Percentiles rank a stretch among this genome's conserved stretches.
Conservation (phyloP, 2,329 filamentous ascomycete genomes). For the Colletotrichum sp. region DNA sequence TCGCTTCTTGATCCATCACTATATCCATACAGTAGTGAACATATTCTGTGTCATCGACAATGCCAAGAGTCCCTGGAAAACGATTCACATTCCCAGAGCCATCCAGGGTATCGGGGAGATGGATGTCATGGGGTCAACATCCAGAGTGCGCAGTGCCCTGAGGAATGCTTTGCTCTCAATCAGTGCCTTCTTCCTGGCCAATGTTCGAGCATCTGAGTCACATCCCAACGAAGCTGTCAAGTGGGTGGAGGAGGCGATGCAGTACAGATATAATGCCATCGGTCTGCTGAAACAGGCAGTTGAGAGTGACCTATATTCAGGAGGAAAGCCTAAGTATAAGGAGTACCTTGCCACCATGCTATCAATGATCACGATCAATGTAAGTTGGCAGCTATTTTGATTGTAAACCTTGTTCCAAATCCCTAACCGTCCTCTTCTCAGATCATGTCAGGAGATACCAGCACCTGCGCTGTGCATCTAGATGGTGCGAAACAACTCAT, state of each 20-base stretch:
- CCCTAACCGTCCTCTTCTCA: background rate
- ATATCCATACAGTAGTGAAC: constrained; percentile 26
- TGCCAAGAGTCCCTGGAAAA: constrained; percentile 30
- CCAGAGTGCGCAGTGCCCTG: constrained; percentile 25
- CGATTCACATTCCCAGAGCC: constrained; percentile 28
- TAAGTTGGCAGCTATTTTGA: background rate
- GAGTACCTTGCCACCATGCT: constrained; percentile 31
- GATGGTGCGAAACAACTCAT: constrained; percentile 26
- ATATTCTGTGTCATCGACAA: constrained; percentile 33
- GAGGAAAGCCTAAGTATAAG: constrained; percentile 27
- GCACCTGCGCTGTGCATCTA: constrained; percentile 27
- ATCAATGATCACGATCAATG: constrained; percentile 32
- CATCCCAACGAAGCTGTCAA: background rate
- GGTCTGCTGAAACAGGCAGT: constrained; percentile 25
- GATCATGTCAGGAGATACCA: constrained; percentile 30
- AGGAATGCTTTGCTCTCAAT: constrained; percentile 28
- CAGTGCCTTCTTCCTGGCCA: constrained; percentile 29
- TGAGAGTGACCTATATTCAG: constrained; percentile 10
- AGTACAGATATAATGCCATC: constrained; percentile 23
- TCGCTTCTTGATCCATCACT: constrained; percentile 29
- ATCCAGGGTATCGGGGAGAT: constrained; percentile 28
- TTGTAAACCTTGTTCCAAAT: background rate
- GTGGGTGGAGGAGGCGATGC: constrained; percentile 20
- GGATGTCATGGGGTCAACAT: constrained; percentile 25
- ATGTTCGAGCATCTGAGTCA: constrained; percentile 18